Percentiles rank a stretch among this genome's conserved stretches.
These are phyloP conservation scores for Centella asiatica DNA, from an alignment of 129 eudicot species.

Conservation along the genomic window DNA sequence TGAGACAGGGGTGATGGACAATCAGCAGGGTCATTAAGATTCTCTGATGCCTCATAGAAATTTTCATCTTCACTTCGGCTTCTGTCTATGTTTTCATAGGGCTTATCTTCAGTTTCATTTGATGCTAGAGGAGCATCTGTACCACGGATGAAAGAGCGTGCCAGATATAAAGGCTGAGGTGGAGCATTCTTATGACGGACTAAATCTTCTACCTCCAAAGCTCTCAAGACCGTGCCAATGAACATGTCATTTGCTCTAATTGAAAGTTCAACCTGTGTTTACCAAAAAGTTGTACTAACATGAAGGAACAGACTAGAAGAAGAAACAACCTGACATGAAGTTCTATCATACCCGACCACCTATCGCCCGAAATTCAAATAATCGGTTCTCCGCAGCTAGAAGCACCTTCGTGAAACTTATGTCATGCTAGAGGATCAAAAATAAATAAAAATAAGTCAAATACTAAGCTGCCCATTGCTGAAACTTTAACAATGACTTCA, in stretches of 20 bases:
- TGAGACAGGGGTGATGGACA: slow-evolving; percentile 29
- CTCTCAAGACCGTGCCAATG: slow-evolving; percentile 84
- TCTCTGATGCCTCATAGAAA: slow-evolving; percentile 81
- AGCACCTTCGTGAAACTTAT: slow-evolving; percentile 57
- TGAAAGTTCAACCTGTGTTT: slow-evolving; percentile 78
- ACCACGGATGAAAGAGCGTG: slow-evolving; percentile 67
- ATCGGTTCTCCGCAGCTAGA: slow-evolving; percentile 72
- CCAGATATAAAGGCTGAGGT: slow-evolving; percentile 50
- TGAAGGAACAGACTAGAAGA: background rate
- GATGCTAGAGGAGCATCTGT: slow-evolving; percentile 49
- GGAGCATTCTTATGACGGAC: slow-evolving; percentile 43
- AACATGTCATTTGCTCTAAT: slow-evolving; percentile 72
- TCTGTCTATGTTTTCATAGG: slow-evolving; percentile 20
- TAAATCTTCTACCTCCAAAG: slow-evolving; percentile 90
- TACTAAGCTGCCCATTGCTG: background rate
- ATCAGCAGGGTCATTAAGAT: slow-evolving; percentile 50
- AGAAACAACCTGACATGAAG: background rate
- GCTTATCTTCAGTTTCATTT: slow-evolving; percentile 25
- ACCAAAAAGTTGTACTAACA: slow-evolving; percentile 12
- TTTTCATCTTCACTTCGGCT: slow-evolving; percentile 60
- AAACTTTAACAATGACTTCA: background rate
- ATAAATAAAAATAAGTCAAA: background rate
- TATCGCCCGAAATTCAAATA: slow-evolving; percentile 91
- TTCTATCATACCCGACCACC: slow-evolving; percentile 76
- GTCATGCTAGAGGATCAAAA: slow-evolving; percentile 30